Conservation (phyloP, 148 eudicot genomes). For the Gaultheria prostrata region DNA sequence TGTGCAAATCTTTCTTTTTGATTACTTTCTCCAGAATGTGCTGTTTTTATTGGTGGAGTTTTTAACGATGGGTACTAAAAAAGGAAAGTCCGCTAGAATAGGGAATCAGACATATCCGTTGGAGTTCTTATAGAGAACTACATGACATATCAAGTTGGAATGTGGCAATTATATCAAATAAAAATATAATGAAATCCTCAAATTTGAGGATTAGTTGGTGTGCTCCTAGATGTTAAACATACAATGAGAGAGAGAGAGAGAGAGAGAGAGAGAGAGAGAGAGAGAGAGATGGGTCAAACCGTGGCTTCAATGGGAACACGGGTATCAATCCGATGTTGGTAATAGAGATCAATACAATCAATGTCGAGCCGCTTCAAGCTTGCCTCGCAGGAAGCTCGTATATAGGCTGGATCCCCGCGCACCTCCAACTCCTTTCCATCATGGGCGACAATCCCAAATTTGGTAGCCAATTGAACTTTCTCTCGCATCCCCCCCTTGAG, state of each 20-base stretch:
- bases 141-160: background rate
- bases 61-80: background rate
- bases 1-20: too few relatives aligned
- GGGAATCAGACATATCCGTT: background rate
- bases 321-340: constrained; percentile 17
- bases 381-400: constrained; percentile 15
- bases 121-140: background rate
- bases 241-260: background rate
- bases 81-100: background rate
- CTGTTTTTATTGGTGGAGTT: background rate
- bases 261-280: background rate
- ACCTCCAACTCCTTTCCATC: background rate
- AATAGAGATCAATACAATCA: constrained; percentile 12
- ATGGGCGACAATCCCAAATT: background rate
- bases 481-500: constrained; percentile 19
- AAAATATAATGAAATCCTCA: background rate
- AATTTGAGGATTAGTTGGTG: background rate
- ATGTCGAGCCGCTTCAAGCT: constrained; percentile 20
- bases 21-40: too few relatives aligned
- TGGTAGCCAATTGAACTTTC: constrained; percentile 14
- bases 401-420: constrained; percentile 16
- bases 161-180: background rate
- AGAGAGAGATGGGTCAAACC: constrained; percentile 7
- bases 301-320: constrained; percentile 18
- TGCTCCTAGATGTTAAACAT: background rate